Evolutionary conservation across 129 eudicot genomes (phyloP), one percentile per base, ranked within the genome.

Genomic region (Centaurea solstitialis): DNA sequence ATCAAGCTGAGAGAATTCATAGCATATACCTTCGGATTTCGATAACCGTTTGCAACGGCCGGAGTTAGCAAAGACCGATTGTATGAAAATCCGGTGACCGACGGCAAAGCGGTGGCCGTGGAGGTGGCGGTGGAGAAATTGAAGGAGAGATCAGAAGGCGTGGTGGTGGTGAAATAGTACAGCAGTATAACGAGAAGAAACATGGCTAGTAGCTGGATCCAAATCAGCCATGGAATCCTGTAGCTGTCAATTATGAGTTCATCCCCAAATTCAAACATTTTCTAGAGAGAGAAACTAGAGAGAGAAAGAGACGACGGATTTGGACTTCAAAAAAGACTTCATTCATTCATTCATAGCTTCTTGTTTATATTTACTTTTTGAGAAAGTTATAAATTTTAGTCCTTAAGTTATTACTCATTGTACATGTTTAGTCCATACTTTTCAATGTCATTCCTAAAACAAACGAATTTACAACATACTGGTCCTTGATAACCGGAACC

Each of bases 181-280:
- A 94, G 70, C 24, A 94, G 79, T 76, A 91, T 71, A 28, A 90
- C 35, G 57, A 91, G 91, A 65, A 94, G 95, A 68, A 90, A 78
- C 92, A 84, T 91, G 0, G 91, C 85, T 3, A 94, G 33, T 5
- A 94, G 87, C 66, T 94, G 97, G 83, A 91, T 90, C 98, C 98
- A 94, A 33, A 91, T 87, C 24, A 94, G 87, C 98, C 97, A 94
- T 82, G 97, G 97, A 38, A 91, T 86, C 87, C 89, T 85, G 76
- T 85, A 80, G 83, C 87, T 90, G 10, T 89, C 89, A 20, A 94
- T 90, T 18, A 94, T 87, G 8, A 91, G 67, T 23, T 91, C 98
- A 5, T 91, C 97, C 10, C 90, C 95, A 78, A 87, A 87, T 70
- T 91, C 94, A 75, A 88, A 85, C 97, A 92, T 92, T 26, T 92